Conservation (phyloP, 257 asterid species). For the Asclepias syriaca region DNA sequence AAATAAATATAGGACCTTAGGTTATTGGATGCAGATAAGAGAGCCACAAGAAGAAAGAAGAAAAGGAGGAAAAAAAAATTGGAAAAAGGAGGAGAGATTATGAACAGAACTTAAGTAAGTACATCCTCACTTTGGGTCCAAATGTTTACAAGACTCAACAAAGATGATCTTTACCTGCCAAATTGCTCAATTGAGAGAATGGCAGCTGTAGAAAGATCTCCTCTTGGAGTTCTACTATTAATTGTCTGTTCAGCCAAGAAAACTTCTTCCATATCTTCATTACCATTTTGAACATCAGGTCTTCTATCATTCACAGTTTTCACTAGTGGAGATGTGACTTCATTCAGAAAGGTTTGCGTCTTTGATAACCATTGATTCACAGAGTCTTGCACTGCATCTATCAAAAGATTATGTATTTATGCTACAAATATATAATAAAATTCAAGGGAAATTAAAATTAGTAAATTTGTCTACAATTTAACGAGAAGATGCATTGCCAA, state of each 20-base stretch:
- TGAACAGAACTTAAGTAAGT: background rate
- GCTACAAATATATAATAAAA: background rate
- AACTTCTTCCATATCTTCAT: slow-evolving; percentile 52
- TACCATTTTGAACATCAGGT: slow-evolving; percentile 35
- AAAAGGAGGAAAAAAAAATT: no score
- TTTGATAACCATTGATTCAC: slow-evolving; percentile 68
- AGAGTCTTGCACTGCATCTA: slow-evolving; percentile 79
- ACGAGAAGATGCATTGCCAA: background rate
- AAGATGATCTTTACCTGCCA: slow-evolving; percentile 58
- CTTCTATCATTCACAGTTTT: slow-evolving; percentile 58
- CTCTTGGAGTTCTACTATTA: slow-evolving; percentile 58
- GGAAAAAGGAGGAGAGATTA: background rate
- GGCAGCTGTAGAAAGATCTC: slow-evolving; percentile 81
- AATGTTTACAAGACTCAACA: background rate
- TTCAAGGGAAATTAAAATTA: background rate
- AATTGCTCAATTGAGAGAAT: slow-evolving; percentile 91
- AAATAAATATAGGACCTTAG: background rate
- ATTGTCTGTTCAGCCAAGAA: slow-evolving; percentile 68
- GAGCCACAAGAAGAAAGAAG: no score
- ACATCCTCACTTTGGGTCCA: background rate
- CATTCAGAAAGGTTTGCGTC: slow-evolving; percentile 73
- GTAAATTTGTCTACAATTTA: background rate
- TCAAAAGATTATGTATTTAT: slow-evolving; percentile 13
- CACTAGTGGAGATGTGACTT: slow-evolving; percentile 71
- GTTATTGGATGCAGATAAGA: background rate